A percentile compares a stretch with the other conserved stretches of the same genome.
phyloP scores from a whole-genome alignment of 306 rosid species.

The Trichosanthes cucumerina region DNA sequence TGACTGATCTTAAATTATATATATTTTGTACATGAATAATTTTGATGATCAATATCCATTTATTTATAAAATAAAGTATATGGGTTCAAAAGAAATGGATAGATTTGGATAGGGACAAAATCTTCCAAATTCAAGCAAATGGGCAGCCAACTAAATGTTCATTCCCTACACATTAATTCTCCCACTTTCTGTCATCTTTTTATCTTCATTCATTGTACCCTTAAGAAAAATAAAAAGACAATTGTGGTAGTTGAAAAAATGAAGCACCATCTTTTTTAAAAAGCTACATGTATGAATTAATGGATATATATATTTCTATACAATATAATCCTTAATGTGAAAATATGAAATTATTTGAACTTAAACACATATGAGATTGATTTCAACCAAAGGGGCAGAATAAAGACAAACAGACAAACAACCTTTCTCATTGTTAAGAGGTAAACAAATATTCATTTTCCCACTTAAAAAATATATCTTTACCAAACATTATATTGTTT shows the following conservation, averaged over 20 bases:
- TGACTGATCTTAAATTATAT: neutral
- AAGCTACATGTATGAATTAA: neutral
- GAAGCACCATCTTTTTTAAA: neutral
- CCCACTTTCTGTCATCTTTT: neutral
- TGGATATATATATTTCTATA: neutral
- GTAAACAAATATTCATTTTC: neutral
- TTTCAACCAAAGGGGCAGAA: neutral
- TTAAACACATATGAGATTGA: neutral
- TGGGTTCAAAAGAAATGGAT: neutral
- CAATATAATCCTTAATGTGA: neutral
- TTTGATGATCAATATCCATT: neutral
- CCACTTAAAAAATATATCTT: neutral
- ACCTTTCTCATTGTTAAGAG: neutral
- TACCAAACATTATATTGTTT: too few species aligned
- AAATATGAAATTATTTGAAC: neutral
- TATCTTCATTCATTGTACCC: neutral
- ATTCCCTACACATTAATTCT: constrained; percentile 1
- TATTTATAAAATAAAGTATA: neutral
- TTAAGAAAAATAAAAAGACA: neutral
- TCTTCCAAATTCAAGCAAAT: neutral
- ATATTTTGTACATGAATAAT: too few species aligned
- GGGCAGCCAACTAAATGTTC: neutral
- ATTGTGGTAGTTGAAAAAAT: neutral
- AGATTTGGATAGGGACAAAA: neutral
- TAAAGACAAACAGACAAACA: neutral